A percentile compares a stretch with the other conserved stretches of the same genome.
Conservation (phyloP, 2,329 filamentous ascomycete species). For the Lomentospora prolificans region DNA sequence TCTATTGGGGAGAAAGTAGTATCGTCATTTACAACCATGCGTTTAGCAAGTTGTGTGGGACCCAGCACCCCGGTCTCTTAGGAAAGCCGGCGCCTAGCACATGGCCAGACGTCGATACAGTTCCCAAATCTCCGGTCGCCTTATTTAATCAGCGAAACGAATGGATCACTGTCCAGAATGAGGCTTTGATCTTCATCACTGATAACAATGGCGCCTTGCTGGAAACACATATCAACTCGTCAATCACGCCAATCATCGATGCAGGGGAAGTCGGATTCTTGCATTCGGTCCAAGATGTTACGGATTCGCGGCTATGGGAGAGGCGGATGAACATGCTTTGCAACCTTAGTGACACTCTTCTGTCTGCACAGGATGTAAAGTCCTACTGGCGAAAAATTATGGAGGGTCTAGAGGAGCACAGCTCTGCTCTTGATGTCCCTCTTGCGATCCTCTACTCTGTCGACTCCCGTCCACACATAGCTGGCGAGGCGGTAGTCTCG, state of each 20-base stretch:
- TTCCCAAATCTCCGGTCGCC: conserved; percentile 1
- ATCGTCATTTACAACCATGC: conserved; percentile 60
- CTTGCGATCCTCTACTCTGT: conserved; percentile 42
- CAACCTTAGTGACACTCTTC: conserved; percentile 34
- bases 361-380: conserved; percentile 31
- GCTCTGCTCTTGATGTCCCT: conserved; percentile 37
- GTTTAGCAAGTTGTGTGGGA: conserved; percentile 51
- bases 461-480: conserved; percentile 22
- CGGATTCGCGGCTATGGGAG: conserved; percentile 36
- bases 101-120: conserved; percentile 41
- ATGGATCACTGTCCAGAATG: conserved; percentile 27
- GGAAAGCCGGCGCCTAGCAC: conserved; percentile 48
- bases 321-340: conserved; percentile 38
- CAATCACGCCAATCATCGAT: conserved; percentile 20
- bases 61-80: conserved; percentile 54
- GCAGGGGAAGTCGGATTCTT: conserved; percentile 34
- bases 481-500: conserved; percentile 15
- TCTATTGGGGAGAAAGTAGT: conserved; percentile 55
- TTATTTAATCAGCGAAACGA: conserved; percentile 16
- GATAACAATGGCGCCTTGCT: conserved; percentile 25
- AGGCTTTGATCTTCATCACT: conserved; percentile 35
- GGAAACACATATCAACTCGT: conserved; percentile 39
- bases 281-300: conserved; percentile 37
- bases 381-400: conserved; percentile 38
- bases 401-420: conserved; percentile 30